These are phyloP conservation scores for Picea abies DNA, from an alignment of 83 land plant species.

Conservation along the genomic window DNA sequence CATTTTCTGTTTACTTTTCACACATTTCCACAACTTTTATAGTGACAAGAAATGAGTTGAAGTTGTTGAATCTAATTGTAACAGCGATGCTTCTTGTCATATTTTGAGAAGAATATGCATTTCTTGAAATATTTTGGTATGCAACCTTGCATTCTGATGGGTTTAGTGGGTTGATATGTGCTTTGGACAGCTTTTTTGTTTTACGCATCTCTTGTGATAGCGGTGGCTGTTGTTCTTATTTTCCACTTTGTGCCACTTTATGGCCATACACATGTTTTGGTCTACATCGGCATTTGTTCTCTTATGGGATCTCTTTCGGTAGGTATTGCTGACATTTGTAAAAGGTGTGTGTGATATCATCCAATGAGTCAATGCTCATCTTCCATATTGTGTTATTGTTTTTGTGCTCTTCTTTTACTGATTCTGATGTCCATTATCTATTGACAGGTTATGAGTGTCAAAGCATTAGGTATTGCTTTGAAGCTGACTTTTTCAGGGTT, in stretches of 20 bases:
- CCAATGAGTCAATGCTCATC: background rate
- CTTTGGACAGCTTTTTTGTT: constrained; percentile 61
- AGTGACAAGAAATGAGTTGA: background rate
- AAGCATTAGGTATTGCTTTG: constrained; percentile 72
- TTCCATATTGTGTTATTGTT: background rate
- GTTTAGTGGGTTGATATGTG: background rate
- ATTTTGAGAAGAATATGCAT: background rate
- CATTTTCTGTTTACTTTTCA: background rate
- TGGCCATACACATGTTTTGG: constrained; percentile 63
- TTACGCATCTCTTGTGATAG: constrained; percentile 50
- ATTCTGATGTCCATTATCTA: background rate
- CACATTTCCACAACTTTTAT: background rate
- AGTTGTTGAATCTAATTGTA: background rate
- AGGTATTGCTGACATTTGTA: constrained; percentile 22
- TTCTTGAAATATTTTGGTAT: background rate
- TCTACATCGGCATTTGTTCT: constrained; percentile 77
- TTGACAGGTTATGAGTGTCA: constrained; percentile 84
- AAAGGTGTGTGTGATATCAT: background rate
- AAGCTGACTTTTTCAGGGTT: constrained; percentile 70
- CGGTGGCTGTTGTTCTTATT: constrained; percentile 48
- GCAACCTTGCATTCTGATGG: constrained; percentile 3
- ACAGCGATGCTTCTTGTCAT: background rate
- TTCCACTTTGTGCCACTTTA: constrained; percentile 58
- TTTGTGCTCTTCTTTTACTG: background rate
- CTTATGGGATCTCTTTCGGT: constrained; percentile 85